Evolutionary conservation across 108 stramenopile species (phyloP), one percentile per base, ranked within the genome.

Genomic region (Nitzschia inconspicua): DNA sequence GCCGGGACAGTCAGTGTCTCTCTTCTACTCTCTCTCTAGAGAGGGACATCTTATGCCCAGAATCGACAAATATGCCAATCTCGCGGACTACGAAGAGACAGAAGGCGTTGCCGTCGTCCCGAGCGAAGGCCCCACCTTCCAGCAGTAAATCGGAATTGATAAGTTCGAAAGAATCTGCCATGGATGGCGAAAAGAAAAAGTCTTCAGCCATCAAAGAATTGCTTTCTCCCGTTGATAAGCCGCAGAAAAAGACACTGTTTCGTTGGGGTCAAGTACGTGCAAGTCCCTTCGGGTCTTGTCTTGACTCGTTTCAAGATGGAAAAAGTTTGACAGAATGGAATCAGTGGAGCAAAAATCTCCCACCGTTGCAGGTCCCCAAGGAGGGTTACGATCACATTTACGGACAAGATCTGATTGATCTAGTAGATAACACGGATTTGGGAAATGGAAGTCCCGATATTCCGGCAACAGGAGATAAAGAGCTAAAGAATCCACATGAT

Each of bases 331-430:
- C 65, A 2, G 54, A 56, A 13, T 78, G 71, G 74, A 57, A 78
- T 50, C 52, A 55, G 19, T 78, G 68, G 70, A 22, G 60, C 29
- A 28, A 63, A 44, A 41, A 70, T 9, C 50, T 85, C 3, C 25
- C 25, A 26, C 64, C 80, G 1, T 40, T 85, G 3, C 20, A 72
- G 16, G 77, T 75, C 44, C 82, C 91, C 14, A 44, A 54, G 18
- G 79, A 86, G 46, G 88, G 88, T 8, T 93, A 85, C 51, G 79
- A 84, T 56, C 88, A 89, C 55, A 56, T 87, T 19, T 75, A 83
- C 46, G 91, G 91, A 14, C 72, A 79, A 49, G 43, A 65, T 20
- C 63, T 68, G 10, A 85, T 89, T 47, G 61, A 78, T 40, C 48
- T 60, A 47, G 52, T 77, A 9, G 76, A 77, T 60, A 32, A 39